Evolutionary conservation across 257 asterid genomes (phyloP).

Genomic region (Lithospermum erythrorhizon): DNA sequence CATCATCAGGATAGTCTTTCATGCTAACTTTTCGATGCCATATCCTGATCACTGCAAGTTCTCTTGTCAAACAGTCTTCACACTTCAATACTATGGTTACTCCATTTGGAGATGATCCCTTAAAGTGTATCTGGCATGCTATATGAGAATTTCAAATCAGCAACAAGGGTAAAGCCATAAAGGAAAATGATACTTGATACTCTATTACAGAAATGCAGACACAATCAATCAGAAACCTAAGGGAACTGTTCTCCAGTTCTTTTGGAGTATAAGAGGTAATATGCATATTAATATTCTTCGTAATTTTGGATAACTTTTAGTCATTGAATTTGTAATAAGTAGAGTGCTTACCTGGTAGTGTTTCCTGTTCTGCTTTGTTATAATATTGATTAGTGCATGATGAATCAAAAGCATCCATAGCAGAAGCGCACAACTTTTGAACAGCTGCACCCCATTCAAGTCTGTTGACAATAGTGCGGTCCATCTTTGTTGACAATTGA

Average conservation of each 20-base stretch:
- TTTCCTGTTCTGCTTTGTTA: constrained; percentile 6
- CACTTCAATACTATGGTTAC: constrained; percentile 19
- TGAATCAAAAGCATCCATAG: constrained; percentile 57
- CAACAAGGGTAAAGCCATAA: neutral
- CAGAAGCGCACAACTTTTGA: constrained; percentile 64
- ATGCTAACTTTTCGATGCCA: constrained; percentile 21
- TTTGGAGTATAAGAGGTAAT: no score
- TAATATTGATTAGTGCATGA: constrained; percentile 24
- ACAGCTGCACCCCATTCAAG: constrained; percentile 64
- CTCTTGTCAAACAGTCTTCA: constrained; percentile 13
- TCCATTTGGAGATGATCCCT: constrained; percentile 24
- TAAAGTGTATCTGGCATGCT: constrained; percentile 22
- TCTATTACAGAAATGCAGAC: neutral
- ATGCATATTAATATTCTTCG: no score
- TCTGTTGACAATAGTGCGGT: constrained; percentile 73
- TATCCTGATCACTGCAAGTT: constrained; percentile 18
- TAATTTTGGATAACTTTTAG: neutral
- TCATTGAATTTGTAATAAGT: neutral
- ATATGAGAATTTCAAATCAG: neutral
- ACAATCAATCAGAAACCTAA: neutral
- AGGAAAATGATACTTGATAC: neutral
- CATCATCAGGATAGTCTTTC: constrained; percentile 11
- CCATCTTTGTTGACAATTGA: constrained; percentile 57
- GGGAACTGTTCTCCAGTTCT: no score
- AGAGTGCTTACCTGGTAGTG: constrained; percentile 13